These are phyloP conservation scores for Pisolithus albus DNA, from an alignment of 768 basidiomycete genomes.

Conservation along the genomic window DNA sequence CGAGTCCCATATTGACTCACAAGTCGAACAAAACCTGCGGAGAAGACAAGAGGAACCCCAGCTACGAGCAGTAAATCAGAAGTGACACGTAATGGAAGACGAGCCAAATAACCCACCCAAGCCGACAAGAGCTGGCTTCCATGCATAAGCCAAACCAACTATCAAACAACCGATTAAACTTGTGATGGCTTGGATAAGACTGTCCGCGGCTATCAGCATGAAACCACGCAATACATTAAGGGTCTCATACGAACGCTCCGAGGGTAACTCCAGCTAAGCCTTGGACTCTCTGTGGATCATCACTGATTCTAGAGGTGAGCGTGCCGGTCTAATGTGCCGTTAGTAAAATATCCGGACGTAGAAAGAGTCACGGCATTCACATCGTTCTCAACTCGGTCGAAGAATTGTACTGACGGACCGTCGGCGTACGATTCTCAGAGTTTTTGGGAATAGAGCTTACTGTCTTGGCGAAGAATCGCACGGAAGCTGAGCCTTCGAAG, in stretches of 20 bases:
- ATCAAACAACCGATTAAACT: slow-evolving; percentile 66
- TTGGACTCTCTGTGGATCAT: slow-evolving; percentile 84
- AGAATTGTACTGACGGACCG: slow-evolving; percentile 59
- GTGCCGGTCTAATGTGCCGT: slow-evolving; percentile 55
- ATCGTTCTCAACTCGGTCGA: slow-evolving; percentile 80
- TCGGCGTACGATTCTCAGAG: background rate
- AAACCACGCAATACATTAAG: too few relatives aligned
- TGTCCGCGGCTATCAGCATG: slow-evolving; percentile 38
- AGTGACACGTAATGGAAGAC: background rate
- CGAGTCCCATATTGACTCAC: slow-evolving; percentile 30
- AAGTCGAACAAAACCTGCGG: slow-evolving; percentile 77
- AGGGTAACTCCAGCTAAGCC: slow-evolving; percentile 85
- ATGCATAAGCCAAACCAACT: slow-evolving; percentile 72
- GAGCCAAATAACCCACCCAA: slow-evolving; percentile 44
- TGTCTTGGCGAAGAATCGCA: slow-evolving; percentile 83
- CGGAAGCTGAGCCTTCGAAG: slow-evolving; percentile 68
- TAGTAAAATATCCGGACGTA: background rate
- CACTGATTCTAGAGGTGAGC: slow-evolving; percentile 72
- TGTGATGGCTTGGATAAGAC: slow-evolving; percentile 71
- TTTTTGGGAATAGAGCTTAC: slow-evolving; percentile 30
- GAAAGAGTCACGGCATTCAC: slow-evolving; percentile 30
- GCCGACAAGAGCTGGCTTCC: slow-evolving; percentile 79
- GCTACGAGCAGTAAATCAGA: slow-evolving; percentile 33
- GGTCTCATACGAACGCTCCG: slow-evolving; percentile 49
- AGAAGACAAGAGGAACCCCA: slow-evolving; percentile 60